A percentile compares a stretch with the other conserved stretches of the same genome.
phyloP scores from a whole-genome alignment of 1,284 basidiomycete species.

The Cryptococcus floricola region DNA sequence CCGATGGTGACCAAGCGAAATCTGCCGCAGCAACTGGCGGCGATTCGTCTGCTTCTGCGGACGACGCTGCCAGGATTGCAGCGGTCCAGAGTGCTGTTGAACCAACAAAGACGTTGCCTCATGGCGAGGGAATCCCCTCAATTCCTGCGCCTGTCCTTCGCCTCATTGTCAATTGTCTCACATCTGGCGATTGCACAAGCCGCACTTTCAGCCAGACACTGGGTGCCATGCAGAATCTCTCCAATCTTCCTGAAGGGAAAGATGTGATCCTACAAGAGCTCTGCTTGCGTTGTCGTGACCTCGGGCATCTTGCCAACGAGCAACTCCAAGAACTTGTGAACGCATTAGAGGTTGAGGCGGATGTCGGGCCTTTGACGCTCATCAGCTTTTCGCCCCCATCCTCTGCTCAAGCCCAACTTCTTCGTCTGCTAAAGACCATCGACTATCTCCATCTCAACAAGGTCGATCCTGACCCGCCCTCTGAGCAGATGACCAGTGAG shows the following conservation, averaged over 20 bases:
- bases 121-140: conserved; percentile 6
- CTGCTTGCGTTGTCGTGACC: conserved; percentile 74
- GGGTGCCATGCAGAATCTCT: conserved; percentile 82
- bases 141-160: conserved; percentile 74
- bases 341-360: conserved; percentile 60
- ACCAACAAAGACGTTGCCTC: background rate
- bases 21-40: conserved; percentile 25
- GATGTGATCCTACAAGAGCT: conserved; percentile 84
- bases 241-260: conserved; percentile 76
- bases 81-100: background rate
- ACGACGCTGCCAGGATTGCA: background rate
- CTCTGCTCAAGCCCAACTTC: conserved; percentile 85
- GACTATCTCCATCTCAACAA: conserved; percentile 84
- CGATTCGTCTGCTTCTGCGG: background rate
- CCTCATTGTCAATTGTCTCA: conserved; percentile 88
- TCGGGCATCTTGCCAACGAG: conserved; percentile 65
- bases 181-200: conserved; percentile 89
- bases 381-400: conserved; percentile 87
- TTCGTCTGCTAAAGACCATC: conserved; percentile 89
- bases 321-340: conserved; percentile 72
- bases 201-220: conserved; percentile 88
- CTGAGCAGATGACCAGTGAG: conserved; percentile 52
- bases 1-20: background rate
- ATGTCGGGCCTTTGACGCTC: conserved; percentile 57
- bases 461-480: conserved; percentile 26